A percentile compares a stretch with the other conserved stretches of the same genome.
Conservation (phyloP, 768 basidiomycete species). For the Scleroderma citrinum region DNA sequence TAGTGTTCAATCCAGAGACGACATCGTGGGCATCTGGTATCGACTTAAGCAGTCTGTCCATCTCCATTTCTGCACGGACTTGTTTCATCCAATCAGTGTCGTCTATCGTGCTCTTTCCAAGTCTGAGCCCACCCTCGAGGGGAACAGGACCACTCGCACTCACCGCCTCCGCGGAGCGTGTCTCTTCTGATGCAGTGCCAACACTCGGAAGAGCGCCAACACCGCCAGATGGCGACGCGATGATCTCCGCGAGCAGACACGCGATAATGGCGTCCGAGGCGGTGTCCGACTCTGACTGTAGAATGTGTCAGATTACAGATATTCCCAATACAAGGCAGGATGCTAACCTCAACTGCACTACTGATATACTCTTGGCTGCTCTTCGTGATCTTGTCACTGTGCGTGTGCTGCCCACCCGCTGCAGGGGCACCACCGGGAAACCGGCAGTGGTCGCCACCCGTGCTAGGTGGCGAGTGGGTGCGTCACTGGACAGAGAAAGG, state of each 20-base stretch:
- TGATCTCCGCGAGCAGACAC: slow-evolving; percentile 31
- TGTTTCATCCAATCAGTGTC: slow-evolving; percentile 24
- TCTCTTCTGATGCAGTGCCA: slow-evolving; percentile 30
- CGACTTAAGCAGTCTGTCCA: slow-evolving; percentile 57
- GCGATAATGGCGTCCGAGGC: slow-evolving; percentile 34
- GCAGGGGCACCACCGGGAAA: slow-evolving; percentile 71
- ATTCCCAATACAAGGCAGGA: slow-evolving; percentile 11
- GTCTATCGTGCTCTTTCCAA: slow-evolving; percentile 15
- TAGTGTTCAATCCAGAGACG: background rate
- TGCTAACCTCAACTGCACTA: slow-evolving; percentile 32
- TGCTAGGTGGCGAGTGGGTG: slow-evolving; percentile 96
- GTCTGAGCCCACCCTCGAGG: slow-evolving; percentile 9
- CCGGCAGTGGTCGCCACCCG: slow-evolving; percentile 82
- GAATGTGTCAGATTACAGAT: slow-evolving; percentile 10
- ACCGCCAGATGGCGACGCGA: slow-evolving; percentile 29
- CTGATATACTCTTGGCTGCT: slow-evolving; percentile 9
- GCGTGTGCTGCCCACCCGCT: slow-evolving; percentile 71
- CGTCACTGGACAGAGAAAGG: slow-evolving; percentile 32
- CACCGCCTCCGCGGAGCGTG: slow-evolving; percentile 20
- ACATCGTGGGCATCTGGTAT: slow-evolving; percentile 33
- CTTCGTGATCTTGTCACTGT: slow-evolving; percentile 23
- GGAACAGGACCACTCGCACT: slow-evolving; percentile 9
- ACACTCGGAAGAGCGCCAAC: slow-evolving; percentile 26
- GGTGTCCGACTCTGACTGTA: slow-evolving; percentile 45
- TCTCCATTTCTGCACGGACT: slow-evolving; percentile 42